Conservation (phyloP, 768 basidiomycete genomes). For the Pleurotus pulmonarius region DNA sequence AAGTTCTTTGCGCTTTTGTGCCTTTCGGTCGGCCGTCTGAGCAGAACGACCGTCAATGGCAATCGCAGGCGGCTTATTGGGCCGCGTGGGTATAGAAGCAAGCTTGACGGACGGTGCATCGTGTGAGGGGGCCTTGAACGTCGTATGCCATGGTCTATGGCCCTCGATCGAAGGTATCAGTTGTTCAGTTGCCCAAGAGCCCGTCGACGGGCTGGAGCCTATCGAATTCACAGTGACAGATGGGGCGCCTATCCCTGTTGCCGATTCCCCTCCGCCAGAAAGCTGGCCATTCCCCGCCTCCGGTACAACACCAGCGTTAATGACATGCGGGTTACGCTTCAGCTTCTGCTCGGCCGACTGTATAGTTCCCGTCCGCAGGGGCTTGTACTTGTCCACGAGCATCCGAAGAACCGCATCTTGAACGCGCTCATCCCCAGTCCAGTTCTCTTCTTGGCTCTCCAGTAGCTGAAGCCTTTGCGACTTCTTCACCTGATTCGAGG, state of each 20-base stretch:
- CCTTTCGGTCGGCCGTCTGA: conserved; percentile 43
- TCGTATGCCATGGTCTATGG: conserved; percentile 70
- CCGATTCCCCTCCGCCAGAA: background rate
- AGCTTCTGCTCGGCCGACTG: conserved; percentile 65
- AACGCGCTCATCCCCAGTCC: conserved; percentile 74
- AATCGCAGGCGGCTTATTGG: conserved; percentile 11
- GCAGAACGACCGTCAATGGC: conserved; percentile 30
- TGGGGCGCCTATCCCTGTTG: background rate
- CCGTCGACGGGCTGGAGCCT: conserved; percentile 16
- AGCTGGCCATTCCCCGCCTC: background rate
- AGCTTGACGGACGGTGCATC: conserved; percentile 47
- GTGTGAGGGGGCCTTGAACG: conserved; percentile 59
- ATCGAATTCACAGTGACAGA: background rate
- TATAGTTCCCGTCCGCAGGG: conserved; percentile 59
- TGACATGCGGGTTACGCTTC: conserved; percentile 43
- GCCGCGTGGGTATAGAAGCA: conserved; percentile 37
- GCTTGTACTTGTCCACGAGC: conserved; percentile 86
- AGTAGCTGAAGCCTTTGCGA: conserved; percentile 21
- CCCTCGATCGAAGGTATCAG: conserved; percentile 51
- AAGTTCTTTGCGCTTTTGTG: conserved; percentile 45
- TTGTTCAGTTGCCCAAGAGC: conserved; percentile 46
- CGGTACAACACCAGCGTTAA: conserved; percentile 17
- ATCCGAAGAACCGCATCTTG: conserved; percentile 75
- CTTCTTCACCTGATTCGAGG: conserved; percentile 21
- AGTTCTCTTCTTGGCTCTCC: conserved; percentile 56